phyloP scores from a whole-genome alignment of 805 yeast genomes.

The Yarrowia sp. region DNA sequence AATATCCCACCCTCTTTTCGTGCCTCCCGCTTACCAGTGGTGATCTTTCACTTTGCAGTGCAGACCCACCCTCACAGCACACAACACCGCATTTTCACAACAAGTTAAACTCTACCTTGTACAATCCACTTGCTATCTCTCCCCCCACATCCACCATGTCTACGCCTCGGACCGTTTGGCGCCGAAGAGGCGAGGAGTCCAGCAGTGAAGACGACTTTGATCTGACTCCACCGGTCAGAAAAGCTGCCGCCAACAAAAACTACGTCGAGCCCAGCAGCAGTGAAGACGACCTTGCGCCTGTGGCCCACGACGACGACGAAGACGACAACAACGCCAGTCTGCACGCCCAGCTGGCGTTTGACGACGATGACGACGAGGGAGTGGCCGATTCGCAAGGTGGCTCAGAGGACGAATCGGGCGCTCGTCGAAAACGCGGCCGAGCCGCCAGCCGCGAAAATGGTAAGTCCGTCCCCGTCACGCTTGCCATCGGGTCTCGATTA shows the following conservation, averaged over 20 bases:
- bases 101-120: slow-evolving; percentile 1
- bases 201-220: slow-evolving; percentile 31
- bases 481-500: slow-evolving; percentile 41
- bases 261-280: slow-evolving; percentile 27
- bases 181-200: slow-evolving; percentile 35
- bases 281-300: slow-evolving; percentile 2
- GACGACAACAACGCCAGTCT: slow-evolving; percentile 5
- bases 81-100: slow-evolving; percentile 1
- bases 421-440: slow-evolving; percentile 18
- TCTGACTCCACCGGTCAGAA: slow-evolving; percentile 26
- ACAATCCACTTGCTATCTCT: background rate
- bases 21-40: background rate
- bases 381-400: background rate
- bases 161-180: slow-evolving; percentile 23
- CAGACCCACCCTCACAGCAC: background rate
- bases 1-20: background rate
- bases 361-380: slow-evolving; percentile 24
- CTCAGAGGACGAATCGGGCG: background rate
- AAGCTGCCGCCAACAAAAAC: slow-evolving; percentile 30
- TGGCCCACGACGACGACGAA: background rate
- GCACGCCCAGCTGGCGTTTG: slow-evolving; percentile 31
- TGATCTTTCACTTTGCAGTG: slow-evolving; percentile 6
- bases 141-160: slow-evolving; percentile 10
- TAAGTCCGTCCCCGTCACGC: slow-evolving; percentile 41
- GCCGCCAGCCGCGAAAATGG: slow-evolving; percentile 18